A percentile compares a stretch with the other conserved stretches of the same genome.
Conservation (phyloP, 2,329 filamentous ascomycete genomes). For the Xylogone sp. region DNA sequence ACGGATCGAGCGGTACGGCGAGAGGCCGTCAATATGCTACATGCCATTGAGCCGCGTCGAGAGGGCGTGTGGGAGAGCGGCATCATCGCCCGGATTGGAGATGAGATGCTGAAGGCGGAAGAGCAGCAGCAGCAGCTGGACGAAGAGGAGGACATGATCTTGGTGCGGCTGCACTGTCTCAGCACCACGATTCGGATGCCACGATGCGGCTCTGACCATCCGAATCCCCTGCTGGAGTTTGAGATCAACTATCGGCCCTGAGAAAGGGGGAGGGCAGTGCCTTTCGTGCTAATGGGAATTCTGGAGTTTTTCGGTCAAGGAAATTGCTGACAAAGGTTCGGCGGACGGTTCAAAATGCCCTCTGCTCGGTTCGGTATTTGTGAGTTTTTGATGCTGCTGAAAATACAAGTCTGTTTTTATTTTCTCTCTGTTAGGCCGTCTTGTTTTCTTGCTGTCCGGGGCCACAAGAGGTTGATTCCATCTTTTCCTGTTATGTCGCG, state of each 20-base stretch:
- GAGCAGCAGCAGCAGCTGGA: constrained; percentile 1
- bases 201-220: neutral
- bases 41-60: constrained; percentile 10
- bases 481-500: no score
- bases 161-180: neutral
- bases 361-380: no score
- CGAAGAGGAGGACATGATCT: constrained; percentile 14
- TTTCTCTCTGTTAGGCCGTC: no score
- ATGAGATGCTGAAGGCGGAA: constrained; percentile 5
- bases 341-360: no score
- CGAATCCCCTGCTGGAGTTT: neutral
- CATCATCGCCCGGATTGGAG: constrained; percentile 9
- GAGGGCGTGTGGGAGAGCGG: constrained; percentile 17
- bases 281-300: no score
- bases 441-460: no score
- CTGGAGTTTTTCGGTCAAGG: no score
- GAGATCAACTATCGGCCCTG: neutral
- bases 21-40: constrained; percentile 16
- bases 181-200: neutral
- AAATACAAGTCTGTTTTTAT: no score
- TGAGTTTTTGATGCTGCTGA: no score
- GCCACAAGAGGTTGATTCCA: no score
- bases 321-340: no score
- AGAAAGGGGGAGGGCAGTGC: neutral
- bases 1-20: constrained; percentile 7